These are phyloP conservation scores for Yueomyces sp. DNA, from an alignment of 1,139 yeast genomes.

Conservation along the genomic window DNA sequence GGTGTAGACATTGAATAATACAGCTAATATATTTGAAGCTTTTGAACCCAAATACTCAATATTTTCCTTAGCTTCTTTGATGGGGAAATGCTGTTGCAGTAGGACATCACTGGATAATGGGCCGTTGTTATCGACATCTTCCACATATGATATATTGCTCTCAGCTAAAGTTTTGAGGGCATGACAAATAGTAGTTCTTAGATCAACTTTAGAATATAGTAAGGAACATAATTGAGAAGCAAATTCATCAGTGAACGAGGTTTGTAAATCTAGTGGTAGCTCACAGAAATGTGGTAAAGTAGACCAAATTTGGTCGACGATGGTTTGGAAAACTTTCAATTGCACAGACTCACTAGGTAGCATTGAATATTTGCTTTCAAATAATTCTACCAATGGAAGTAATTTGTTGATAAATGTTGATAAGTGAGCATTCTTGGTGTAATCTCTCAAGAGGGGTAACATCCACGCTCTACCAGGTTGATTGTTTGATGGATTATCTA, in stretches of 20 bases:
- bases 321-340: conserved; percentile 64
- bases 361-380: conserved; percentile 29
- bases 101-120: conserved; percentile 45
- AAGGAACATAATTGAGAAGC: conserved; percentile 67
- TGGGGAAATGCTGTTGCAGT: conserved; percentile 49
- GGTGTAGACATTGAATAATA: conserved; percentile 79
- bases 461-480: conserved; percentile 87
- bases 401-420: conserved; percentile 49
- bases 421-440: conserved; percentile 60
- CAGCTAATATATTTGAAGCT: conserved; percentile 69
- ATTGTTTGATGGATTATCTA: conserved; percentile 36
- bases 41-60: conserved; percentile 50
- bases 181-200: conserved; percentile 72
- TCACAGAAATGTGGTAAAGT: conserved; percentile 82
- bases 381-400: conserved; percentile 54
- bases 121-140: conserved; percentile 25
- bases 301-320: conserved; percentile 87
- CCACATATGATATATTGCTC: conserved; percentile 52
- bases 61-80: conserved; percentile 41
- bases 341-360: conserved; percentile 45
- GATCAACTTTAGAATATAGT: conserved; percentile 60
- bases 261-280: conserved; percentile 60
- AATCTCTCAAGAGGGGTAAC: conserved; percentile 83
- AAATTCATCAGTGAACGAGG: conserved; percentile 58
- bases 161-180: conserved; percentile 69